Conservation (phyloP, 2,329 filamentous ascomycete species). For the Triangularia verruculosa region DNA sequence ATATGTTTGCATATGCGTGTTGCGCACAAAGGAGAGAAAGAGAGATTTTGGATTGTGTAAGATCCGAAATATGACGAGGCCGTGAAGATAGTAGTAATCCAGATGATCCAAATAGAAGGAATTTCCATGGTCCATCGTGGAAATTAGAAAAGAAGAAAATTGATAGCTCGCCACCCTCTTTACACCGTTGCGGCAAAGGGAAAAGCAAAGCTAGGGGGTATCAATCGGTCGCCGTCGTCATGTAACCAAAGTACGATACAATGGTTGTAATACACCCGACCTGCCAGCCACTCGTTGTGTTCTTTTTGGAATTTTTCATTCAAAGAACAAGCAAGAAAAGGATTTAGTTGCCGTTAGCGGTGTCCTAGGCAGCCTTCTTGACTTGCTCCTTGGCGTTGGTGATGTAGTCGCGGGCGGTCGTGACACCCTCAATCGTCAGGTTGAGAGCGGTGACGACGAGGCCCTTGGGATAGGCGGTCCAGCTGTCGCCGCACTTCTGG, state of each 20-base stretch:
- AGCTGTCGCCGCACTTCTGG: background rate
- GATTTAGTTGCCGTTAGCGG: background rate
- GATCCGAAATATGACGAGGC: background rate
- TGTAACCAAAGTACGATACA: background rate
- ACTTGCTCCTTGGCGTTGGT: conserved; percentile 1
- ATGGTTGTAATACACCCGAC: conserved; percentile 9
- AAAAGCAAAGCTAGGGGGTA: background rate
- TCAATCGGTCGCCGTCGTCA: conserved; percentile 3
- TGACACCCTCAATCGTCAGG: background rate
- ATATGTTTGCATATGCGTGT: background rate
- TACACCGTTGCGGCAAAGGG: background rate
- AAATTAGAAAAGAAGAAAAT: background rate
- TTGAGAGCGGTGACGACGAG: background rate
- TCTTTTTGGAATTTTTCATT: too few relatives aligned
- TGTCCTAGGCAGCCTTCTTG: background rate
- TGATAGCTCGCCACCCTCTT: background rate
- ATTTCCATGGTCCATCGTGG: too few relatives aligned
- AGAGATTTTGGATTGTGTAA: background rate
- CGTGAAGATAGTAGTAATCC: background rate
- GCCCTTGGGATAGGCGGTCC: conserved; percentile 1
- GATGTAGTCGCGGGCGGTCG: background rate
- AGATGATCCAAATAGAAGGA: background rate
- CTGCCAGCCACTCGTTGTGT: conserved; percentile 5
- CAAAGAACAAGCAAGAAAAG: too few relatives aligned
- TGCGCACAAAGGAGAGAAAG: background rate